Percentiles rank a stretch among this genome's conserved stretches.
These are phyloP conservation scores for Talaromyces sp. DNA, from an alignment of 2,329 filamentous ascomycete species.

Conservation along the genomic window DNA sequence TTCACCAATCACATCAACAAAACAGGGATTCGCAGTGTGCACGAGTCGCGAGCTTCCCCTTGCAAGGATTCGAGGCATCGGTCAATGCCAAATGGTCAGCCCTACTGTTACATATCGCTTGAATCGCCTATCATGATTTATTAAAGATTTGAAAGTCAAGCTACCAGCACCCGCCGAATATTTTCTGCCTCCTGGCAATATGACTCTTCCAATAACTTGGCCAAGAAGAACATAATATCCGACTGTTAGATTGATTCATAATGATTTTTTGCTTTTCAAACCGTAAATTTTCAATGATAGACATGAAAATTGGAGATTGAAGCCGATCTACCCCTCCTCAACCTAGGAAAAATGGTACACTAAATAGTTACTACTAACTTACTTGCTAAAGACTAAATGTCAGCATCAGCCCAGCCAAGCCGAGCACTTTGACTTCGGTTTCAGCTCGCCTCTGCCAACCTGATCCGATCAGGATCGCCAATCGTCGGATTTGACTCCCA, in stretches of 20 bases:
- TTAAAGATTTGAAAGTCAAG: not conserved
- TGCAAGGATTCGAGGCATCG: not conserved
- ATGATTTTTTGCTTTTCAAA: too few relatives aligned
- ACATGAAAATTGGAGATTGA: conserved; percentile 3
- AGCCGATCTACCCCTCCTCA: conserved; percentile 9
- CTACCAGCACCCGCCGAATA: not conserved
- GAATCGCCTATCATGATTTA: not conserved
- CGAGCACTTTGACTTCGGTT: not conserved
- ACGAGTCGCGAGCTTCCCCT: not conserved
- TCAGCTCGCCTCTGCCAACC: conserved; percentile 3
- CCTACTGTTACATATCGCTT: not conserved
- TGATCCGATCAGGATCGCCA: not conserved
- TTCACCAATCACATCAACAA: not conserved
- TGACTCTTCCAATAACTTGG: not conserved
- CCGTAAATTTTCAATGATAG: not conserved
- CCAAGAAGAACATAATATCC: not conserved
- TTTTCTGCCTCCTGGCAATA: not conserved
- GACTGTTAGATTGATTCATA: not conserved
- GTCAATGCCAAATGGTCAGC: not conserved
- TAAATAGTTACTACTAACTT: not conserved
- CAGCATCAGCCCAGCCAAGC: conserved; percentile 1
- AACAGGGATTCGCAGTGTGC: not conserved
- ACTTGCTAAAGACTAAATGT: not conserved
- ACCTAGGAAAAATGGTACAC: conserved; percentile 3
- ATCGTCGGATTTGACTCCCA: not conserved